Evolutionary conservation across 495 filamentous ascomycete species (phyloP), one percentile per base, ranked within the genome.

Genomic region (Pyrenopolyporus hunteri): DNA sequence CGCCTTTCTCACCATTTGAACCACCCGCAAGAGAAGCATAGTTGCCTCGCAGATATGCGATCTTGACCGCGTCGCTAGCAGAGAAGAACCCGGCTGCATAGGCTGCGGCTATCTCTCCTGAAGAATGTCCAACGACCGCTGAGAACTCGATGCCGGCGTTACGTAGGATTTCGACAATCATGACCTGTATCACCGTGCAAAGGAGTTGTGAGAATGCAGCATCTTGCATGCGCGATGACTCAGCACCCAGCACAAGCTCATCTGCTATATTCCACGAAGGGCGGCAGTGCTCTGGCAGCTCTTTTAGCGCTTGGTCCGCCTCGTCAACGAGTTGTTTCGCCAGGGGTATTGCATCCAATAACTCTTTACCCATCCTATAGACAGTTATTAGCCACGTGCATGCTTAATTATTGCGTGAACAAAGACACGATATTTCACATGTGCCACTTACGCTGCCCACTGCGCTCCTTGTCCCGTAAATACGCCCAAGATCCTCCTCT

Each of bases 41-140:
- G 0, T 75, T 16, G 7, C 83, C 83, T 17, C 83, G 73, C 26
- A 74, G 78, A 54, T 83, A 85, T 0, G 84, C 81, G 43, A 83
- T 64, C 0, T 55, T 48, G 13, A 84, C 76, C 1, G 82, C 82
- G 22, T 79, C 74, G 0, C 11, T 2, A 2, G 61, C 48, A 8
- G 59, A 63, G 2, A 81, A 31, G 11, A 59, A 74, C 7, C 7
- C 83, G 78, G 25, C 82, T 66, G 39, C 74, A 73, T 57, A 82
- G 79, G 0, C 82, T 74, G 52, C 81, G 57, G 0, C 66, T 39
- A 29, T 82, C 72, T 6, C 80, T 11, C 83, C 82, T 59, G 74
- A 79, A 3, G 81, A 84, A 57, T 85, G 82, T 3, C 83, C 83
- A 3, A 83, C 70, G 0, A 83, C 79, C 14, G 69, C 70, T 17